Percentiles rank a stretch among this genome's conserved stretches.
Conservation (phyloP, 106 monocot genomes). For the Phalaenopsis aphrodite region DNA sequence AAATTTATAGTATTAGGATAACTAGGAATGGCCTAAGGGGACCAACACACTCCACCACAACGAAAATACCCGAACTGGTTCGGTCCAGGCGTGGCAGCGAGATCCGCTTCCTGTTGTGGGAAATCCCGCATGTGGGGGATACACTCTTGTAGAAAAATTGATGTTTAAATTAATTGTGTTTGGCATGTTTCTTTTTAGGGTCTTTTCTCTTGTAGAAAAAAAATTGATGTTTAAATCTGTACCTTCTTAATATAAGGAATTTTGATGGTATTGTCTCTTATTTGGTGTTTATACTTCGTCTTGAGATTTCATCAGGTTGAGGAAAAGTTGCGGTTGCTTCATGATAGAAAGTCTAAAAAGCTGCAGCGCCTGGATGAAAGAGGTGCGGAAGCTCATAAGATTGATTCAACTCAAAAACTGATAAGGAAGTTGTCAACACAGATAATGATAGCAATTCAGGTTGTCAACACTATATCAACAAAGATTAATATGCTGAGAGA, state of each 20-base stretch:
- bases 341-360: slow-evolving; percentile 45
- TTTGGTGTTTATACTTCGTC: background rate
- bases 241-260: background rate
- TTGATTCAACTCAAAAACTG: slow-evolving; percentile 45
- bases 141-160: too few relatives aligned
- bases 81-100: too few relatives aligned
- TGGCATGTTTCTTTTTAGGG: background rate
- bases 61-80: too few relatives aligned
- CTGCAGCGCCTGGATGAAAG: slow-evolving; percentile 59
- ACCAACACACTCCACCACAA: too few relatives aligned
- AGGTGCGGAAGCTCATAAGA: slow-evolving; percentile 71
- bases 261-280: background rate
- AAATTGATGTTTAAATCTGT: background rate
- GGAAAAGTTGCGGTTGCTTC: slow-evolving; percentile 64
- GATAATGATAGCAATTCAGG: slow-evolving; percentile 75
- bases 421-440: slow-evolving; percentile 70
- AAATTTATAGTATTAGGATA: too few relatives aligned
- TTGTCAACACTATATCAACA: slow-evolving; percentile 62
- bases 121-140: too few relatives aligned
- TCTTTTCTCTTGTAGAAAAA: background rate
- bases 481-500: slow-evolving; percentile 76
- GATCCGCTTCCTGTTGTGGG: too few relatives aligned
- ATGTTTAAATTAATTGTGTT: background rate
- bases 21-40: too few relatives aligned
- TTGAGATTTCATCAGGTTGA: slow-evolving; percentile 44